phyloP scores from a whole-genome alignment of 148 eudicot species.

The Vaccinium myrtillus region DNA sequence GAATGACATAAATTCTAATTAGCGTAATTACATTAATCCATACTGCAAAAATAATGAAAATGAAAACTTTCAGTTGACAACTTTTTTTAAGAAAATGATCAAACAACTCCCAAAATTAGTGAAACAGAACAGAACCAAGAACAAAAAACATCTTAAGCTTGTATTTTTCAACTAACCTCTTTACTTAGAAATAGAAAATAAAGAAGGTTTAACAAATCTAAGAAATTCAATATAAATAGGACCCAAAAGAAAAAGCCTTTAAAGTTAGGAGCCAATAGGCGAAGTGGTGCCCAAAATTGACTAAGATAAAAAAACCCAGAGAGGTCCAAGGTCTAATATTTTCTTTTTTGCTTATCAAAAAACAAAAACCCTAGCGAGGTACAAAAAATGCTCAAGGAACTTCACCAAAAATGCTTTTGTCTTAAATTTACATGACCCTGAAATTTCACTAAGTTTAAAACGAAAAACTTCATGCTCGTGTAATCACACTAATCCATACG shows the following conservation, averaged over 20 bases:
- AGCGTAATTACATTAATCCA: neutral
- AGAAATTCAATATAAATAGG: neutral
- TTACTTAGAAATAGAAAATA: neutral
- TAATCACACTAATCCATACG: neutral
- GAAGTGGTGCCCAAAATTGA: neutral
- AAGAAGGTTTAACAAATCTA: neutral
- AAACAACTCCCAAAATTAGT: neutral
- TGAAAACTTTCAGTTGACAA: neutral
- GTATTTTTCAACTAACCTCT: neutral
- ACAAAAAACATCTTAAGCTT: neutral
- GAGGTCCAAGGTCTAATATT: neutral
- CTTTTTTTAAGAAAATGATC: neutral
- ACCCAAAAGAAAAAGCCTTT: neutral
- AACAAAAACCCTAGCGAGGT: no score
- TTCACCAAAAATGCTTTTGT: no score
- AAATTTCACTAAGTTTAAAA: neutral
- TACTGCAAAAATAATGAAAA: neutral
- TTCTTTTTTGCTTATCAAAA: no score
- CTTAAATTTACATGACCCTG: neutral
- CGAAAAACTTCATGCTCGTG: neutral
- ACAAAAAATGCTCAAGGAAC: no score
- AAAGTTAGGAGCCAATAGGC: neutral
- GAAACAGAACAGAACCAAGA: neutral
- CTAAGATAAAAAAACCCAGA: neutral
- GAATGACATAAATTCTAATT: neutral